Percentiles rank a stretch among this genome's conserved stretches.
phyloP scores from a whole-genome alignment of 1,284 basidiomycete genomes.

The Leucoagaricus sp. region DNA sequence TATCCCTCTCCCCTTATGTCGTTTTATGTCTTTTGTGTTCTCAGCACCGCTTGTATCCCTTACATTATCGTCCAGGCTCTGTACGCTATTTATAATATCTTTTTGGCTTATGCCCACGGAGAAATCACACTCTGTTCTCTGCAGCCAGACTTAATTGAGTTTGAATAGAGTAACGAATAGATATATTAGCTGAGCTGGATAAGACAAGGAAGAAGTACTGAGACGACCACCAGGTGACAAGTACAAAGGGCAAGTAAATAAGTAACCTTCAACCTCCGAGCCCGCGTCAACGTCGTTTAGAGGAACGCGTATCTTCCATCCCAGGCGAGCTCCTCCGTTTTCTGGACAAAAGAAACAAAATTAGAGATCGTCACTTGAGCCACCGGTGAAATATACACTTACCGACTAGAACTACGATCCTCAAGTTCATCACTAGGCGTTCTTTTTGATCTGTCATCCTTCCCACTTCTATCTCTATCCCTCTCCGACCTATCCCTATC shows the following conservation, averaged over 20 bases:
- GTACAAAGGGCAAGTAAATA: slow-evolving; percentile 5
- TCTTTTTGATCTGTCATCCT: slow-evolving; percentile 32
- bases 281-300: slow-evolving; percentile 57
- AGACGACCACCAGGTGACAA: too few relatives aligned
- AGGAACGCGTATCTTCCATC: slow-evolving; percentile 58
- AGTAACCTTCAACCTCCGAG: background rate
- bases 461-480: slow-evolving; percentile 10
- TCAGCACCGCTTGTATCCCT: background rate
- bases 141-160: background rate
- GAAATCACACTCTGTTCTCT: background rate
- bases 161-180: slow-evolving; percentile 4
- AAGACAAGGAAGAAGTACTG: too few relatives aligned
- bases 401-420: slow-evolving; percentile 54
- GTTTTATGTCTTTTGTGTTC: background rate
- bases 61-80: background rate
- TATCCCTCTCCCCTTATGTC: background rate
- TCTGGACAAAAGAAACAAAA: slow-evolving; percentile 30
- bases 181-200: slow-evolving; percentile 1
- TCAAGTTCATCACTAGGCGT: slow-evolving; percentile 60
- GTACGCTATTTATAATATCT: slow-evolving; percentile 12
- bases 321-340: slow-evolving; percentile 62
- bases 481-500: slow-evolving; percentile 11
- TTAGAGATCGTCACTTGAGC: background rate
- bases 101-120: slow-evolving; percentile 3
- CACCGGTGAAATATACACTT: slow-evolving; percentile 22